A percentile compares a stretch with the other conserved stretches of the same genome.
These are phyloP conservation scores for Mycena galericulata DNA, from an alignment of 768 basidiomycete species.

Conservation along the genomic window DNA sequence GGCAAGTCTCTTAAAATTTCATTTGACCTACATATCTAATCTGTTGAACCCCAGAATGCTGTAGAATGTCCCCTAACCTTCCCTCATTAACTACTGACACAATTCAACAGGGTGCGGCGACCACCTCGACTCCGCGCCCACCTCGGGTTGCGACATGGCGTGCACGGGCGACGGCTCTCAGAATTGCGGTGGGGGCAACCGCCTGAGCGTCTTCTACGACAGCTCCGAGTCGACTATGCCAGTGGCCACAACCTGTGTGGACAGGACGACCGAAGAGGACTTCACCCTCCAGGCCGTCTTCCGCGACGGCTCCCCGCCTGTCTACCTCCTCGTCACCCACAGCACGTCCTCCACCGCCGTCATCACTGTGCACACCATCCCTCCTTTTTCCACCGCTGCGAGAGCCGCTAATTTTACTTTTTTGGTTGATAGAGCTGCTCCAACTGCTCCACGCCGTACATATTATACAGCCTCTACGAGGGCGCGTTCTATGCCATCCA, in stretches of 20 bases:
- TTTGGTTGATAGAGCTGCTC: background rate
- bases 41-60: slow-evolving; percentile 2
- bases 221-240: background rate
- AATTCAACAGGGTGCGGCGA: background rate
- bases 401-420: background rate
- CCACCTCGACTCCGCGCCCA: background rate
- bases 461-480: background rate
- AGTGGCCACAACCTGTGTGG: background rate
- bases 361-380: background rate
- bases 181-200: slow-evolving; percentile 3
- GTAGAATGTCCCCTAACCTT: background rate
- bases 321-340: background rate
- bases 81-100: background rate
- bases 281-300: background rate
- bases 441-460: background rate
- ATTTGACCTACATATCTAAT: background rate
- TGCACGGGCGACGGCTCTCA: slow-evolving; percentile 1
- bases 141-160: background rate
- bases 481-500: background rate
- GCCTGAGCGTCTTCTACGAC: background rate
- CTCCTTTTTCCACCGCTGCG: no score
- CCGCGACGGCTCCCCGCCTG: background rate
- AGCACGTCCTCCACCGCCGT: background rate
- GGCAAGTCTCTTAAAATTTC: background rate
- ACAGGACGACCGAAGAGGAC: background rate